These are phyloP conservation scores for Lachnellula occidentalis DNA, from an alignment of 2,329 filamentous ascomycete genomes.

Conservation along the genomic window DNA sequence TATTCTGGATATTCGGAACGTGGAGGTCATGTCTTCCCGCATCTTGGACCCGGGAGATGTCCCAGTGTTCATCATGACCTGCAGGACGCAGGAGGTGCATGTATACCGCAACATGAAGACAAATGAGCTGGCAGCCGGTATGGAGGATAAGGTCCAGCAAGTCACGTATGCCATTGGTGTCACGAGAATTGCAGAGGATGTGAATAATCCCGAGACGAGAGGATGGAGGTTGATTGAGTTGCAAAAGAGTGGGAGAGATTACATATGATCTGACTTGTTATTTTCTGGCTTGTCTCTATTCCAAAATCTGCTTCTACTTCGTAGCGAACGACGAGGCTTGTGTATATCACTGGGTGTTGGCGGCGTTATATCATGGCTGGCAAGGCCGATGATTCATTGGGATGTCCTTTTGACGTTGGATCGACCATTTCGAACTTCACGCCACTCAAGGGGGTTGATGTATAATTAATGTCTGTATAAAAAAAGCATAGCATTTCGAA, in stretches of 20 bases:
- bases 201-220: constrained; percentile 92
- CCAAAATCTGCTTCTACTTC: background rate
- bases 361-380: background rate
- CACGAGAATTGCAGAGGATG: constrained; percentile 88
- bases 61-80: constrained; percentile 95
- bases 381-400: background rate
- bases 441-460: background rate
- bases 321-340: background rate
- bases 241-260: constrained; percentile 96
- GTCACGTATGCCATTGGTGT: constrained; percentile 98
- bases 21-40: constrained; percentile 77
- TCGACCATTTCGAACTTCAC: background rate
- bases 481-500: background rate
- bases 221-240: constrained; percentile 98
- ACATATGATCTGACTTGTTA: constrained; percentile 48
- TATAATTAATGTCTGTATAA: background rate
- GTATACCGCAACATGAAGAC: constrained; percentile 92
- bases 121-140: constrained; percentile 83
- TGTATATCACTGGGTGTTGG: background rate
- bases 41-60: constrained; percentile 82
- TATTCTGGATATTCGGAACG: constrained; percentile 90
- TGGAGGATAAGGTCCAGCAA: constrained; percentile 98
- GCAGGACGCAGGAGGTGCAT: constrained; percentile 94
- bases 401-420: background rate
- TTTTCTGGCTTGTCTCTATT: background rate